Conservation (phyloP, 306 rosid genomes). For the Medicago arabica region DNA sequence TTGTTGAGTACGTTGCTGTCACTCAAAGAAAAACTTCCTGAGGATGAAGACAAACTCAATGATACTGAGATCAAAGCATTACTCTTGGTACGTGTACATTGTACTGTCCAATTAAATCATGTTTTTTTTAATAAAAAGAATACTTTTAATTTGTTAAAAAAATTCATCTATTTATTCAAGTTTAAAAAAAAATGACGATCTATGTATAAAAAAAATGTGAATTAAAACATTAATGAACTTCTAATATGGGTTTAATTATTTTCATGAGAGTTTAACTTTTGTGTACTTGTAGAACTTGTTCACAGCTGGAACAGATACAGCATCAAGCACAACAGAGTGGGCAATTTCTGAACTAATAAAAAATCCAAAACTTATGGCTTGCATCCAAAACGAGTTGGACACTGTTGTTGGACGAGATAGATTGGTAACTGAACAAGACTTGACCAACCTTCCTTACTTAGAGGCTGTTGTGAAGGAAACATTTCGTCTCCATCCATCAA, state of each 20-base stretch:
- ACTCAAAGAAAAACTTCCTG: slow-evolving; percentile 44
- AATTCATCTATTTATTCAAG: too few species aligned
- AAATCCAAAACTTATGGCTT: slow-evolving; percentile 54
- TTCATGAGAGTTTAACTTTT: background rate
- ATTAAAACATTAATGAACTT: background rate
- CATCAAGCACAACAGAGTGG: slow-evolving; percentile 90
- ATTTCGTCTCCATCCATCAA: slow-evolving; percentile 85
- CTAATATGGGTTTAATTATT: background rate
- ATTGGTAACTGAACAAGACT: slow-evolving; percentile 58
- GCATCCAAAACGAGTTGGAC: slow-evolving; percentile 67
- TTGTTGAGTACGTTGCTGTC: slow-evolving; percentile 62
- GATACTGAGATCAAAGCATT: slow-evolving; percentile 79
- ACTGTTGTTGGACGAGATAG: slow-evolving; percentile 61
- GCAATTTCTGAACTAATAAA: slow-evolving; percentile 65
- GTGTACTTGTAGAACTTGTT: slow-evolving; percentile 61
- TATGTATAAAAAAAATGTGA: too few species aligned
- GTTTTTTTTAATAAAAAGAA: background rate
- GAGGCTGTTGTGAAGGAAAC: slow-evolving; percentile 86
- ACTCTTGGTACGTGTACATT: slow-evolving; percentile 53
- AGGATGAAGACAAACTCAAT: slow-evolving; percentile 50
- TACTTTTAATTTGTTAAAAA: too few species aligned
- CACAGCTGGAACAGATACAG: slow-evolving; percentile 75
- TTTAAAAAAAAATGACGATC: too few species aligned
- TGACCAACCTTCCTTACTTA: slow-evolving; percentile 60
- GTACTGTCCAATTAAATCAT: background rate